phyloP scores from a whole-genome alignment of 768 basidiomycete genomes.

The Suillus subluteus region DNA sequence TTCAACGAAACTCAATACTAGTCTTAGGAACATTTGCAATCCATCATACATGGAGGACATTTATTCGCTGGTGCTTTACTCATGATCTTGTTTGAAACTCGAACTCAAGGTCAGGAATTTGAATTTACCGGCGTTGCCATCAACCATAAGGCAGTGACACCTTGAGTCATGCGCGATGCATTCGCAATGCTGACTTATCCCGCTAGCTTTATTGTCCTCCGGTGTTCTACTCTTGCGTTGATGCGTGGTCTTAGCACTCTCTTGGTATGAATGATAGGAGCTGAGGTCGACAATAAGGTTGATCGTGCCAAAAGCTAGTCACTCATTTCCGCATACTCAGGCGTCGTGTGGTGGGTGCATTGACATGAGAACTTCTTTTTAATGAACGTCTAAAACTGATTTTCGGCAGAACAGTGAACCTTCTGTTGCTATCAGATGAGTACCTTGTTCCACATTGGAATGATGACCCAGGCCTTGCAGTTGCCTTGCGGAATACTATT shows the following conservation, averaged over 20 bases:
- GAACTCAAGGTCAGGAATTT: neutral
- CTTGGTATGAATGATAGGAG: neutral
- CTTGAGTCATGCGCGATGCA: neutral
- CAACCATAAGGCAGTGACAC: neutral
- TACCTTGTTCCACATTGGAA: neutral
- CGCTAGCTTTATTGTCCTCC: neutral
- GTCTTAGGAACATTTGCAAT: neutral
- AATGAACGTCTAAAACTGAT: neutral
- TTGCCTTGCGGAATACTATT: neutral
- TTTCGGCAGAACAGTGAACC: neutral
- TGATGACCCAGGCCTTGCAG: neutral
- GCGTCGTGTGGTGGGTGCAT: neutral
- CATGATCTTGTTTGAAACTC: neutral
- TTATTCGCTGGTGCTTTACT: neutral
- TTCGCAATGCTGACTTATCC: neutral
- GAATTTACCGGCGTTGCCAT: neutral
- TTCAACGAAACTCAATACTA: neutral
- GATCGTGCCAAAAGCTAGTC: neutral
- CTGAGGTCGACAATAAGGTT: neutral
- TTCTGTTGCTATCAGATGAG: neutral
- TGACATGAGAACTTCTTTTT: neutral
- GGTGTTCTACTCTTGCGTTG: neutral
- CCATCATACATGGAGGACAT: neutral
- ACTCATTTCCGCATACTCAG: conserved; percentile 1
- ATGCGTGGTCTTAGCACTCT: neutral